These are phyloP conservation scores for Pseudocercospora pini-densiflorae DNA, from an alignment of 2,329 filamentous ascomycete species.

Conservation along the genomic window DNA sequence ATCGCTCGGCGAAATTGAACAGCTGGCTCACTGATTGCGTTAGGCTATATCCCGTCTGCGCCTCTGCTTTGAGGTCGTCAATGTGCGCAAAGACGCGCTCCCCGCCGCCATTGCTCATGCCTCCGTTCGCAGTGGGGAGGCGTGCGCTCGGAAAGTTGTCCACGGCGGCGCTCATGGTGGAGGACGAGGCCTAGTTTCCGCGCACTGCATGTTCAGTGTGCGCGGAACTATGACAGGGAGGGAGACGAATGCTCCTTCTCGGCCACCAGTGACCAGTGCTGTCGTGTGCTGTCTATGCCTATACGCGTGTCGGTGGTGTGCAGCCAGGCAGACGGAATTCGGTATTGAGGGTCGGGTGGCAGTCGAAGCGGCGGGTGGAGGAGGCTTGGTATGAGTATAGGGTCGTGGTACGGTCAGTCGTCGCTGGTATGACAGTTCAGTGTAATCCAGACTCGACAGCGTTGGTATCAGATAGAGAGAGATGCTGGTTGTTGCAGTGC, in stretches of 20 bases:
- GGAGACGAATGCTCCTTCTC: background rate
- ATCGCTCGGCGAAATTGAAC: conserved; percentile 46
- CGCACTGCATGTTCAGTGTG: conserved; percentile 17
- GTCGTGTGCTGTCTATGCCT: background rate
- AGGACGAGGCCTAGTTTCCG: background rate
- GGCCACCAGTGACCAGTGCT: background rate
- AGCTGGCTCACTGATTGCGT: conserved; percentile 39
- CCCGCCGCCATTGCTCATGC: conserved; percentile 25
- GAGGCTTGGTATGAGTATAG: background rate
- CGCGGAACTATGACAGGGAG: background rate
- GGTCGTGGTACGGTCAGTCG: background rate
- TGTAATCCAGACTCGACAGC: too few species aligned
- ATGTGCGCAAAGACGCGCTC: conserved; percentile 44
- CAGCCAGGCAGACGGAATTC: background rate
- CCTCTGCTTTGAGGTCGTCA: conserved; percentile 48
- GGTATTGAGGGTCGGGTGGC: background rate
- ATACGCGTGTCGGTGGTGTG: conserved; percentile 7
- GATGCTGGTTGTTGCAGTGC: too few species aligned
- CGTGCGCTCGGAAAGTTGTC: background rate
- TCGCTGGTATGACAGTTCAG: too few species aligned
- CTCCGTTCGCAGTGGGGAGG: background rate
- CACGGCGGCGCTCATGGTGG: conserved; percentile 21
- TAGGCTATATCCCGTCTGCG: conserved; percentile 40
- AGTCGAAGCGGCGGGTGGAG: background rate
- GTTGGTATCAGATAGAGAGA: too few species aligned